Base-by-base conservation (phyloP, 108 stramenopile genomes). In the Pseudonitzschia pungens region DNA sequence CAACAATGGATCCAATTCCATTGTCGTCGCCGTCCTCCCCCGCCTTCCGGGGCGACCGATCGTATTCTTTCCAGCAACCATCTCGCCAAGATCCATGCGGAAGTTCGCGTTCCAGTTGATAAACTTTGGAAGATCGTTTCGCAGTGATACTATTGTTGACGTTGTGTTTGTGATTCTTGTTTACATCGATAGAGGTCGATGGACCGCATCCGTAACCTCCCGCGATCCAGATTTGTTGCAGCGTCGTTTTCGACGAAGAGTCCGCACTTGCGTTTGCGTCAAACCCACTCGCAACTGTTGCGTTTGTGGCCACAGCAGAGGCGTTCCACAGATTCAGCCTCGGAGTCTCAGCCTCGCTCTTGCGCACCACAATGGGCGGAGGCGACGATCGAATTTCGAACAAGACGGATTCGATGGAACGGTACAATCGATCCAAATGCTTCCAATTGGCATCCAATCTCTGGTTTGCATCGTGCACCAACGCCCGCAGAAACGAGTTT, bases 171-270 rank as follows among this genome's bases (percentile, higher is more conserved):
- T 6, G 27, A 12, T 48, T 74, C 7, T 18, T 31, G 27, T 9
- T 58, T 29, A 43, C 27, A 36, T 31, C 16, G n/a, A 21, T 51
- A n/a, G 33, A 0, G 16, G 28, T 26, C 9, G 66, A 31, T 33
- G 94, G 94, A 14, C 94, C 91, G 16, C 65, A 81, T 32, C 94
- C 94, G 69, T 92, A 91, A 22, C 94, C 94, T 18, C 94, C 94
- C 74, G 90, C 84, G 16, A 84, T 79, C 20, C 83, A 64, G 15
- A 92, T 57, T 40, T 88, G 78, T 15, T 76, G 44, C 65, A 77
- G 45, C 29, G 43, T 57, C 45, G 8, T 44, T 40, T 42, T 11
- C n/a, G 10, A 54, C 36, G 36, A 36, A 2, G 36, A 44, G 54
- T 33, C 62, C 21, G 9, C 33, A 33, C 24, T 60, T 11, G n/a